Percentiles rank a stretch among this genome's conserved stretches.
These are phyloP conservation scores for Mesotaenium endlicherianum DNA, from an alignment of 139 green algal genomes.

Conservation along the genomic window DNA sequence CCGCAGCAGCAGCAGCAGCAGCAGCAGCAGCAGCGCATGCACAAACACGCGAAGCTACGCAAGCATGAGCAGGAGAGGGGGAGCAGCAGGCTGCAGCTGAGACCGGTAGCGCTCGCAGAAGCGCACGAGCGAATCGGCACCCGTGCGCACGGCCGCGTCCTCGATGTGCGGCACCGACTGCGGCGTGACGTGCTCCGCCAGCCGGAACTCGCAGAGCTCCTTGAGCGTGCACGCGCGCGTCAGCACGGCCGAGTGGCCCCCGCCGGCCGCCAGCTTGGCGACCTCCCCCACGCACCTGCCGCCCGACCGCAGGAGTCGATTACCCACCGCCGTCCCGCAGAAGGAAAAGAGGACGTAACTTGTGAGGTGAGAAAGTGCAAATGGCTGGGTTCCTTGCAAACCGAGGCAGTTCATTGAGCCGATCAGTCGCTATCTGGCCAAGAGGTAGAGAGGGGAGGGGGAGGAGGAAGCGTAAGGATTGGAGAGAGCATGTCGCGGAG, in stretches of 20 bases:
- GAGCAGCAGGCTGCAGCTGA: too few relatives aligned
- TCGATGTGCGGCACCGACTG: neutral
- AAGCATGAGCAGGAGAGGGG: too few relatives aligned
- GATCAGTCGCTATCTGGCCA: too few relatives aligned
- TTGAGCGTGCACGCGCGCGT: slow-evolving; percentile 21
- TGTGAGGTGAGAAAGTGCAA: too few relatives aligned
- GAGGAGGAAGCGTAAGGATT: neutral
- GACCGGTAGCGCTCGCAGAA: slow-evolving; percentile 17
- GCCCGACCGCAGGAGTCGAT: too few relatives aligned
- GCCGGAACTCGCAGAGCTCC: slow-evolving; percentile 23
- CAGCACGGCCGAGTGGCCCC: slow-evolving; percentile 46
- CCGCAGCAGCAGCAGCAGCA: neutral
- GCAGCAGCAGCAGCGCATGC: neutral
- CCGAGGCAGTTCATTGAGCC: too few relatives aligned
- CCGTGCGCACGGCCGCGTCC: neutral
- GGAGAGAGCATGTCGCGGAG: neutral
- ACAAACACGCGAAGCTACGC: neutral
- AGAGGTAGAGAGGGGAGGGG: slow-evolving; percentile 12
- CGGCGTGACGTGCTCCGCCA: slow-evolving; percentile 7
- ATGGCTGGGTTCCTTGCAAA: too few relatives aligned
- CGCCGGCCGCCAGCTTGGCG: slow-evolving; percentile 16
- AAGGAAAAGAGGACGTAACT: too few relatives aligned
- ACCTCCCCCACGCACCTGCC: slow-evolving; percentile 50
- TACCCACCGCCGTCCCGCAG: too few relatives aligned
- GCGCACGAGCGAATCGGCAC: neutral